Conservation (phyloP, 2,329 filamentous ascomycete species). For the Trichoderma sp. region DNA sequence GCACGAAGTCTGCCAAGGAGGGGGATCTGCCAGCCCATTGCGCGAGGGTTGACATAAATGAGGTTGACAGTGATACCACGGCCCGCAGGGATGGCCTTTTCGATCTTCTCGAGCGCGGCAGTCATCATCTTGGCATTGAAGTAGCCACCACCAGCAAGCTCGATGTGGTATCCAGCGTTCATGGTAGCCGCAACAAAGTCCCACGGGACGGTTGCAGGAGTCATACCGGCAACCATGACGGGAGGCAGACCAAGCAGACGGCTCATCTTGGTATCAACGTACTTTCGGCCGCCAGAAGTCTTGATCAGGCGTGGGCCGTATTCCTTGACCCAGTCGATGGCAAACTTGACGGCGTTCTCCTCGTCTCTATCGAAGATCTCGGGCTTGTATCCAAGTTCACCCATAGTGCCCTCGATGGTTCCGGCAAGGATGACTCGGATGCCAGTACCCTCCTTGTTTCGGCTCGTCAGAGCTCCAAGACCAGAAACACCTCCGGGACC, state of each 20-base stretch:
- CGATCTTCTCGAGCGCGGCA: slow-evolving; percentile 77
- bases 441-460: slow-evolving; percentile 98
- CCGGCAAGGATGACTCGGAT: slow-evolving; percentile 95
- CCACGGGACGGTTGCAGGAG: slow-evolving; percentile 82
- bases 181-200: slow-evolving; percentile 90
- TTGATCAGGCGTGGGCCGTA: slow-evolving; percentile 90
- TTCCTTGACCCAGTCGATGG: slow-evolving; percentile 96
- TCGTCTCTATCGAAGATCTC: slow-evolving; percentile 96
- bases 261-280: slow-evolving; percentile 96
- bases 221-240: slow-evolving; percentile 92
- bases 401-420: slow-evolving; percentile 83
- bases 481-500: slow-evolving; percentile 96
- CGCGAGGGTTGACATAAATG: slow-evolving; percentile 85
- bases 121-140: slow-evolving; percentile 82
- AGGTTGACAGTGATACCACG: slow-evolving; percentile 87
- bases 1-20: slow-evolving; percentile 74
- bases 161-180: slow-evolving; percentile 93
- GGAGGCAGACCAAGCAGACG: slow-evolving; percentile 80
- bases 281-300: slow-evolving; percentile 84
- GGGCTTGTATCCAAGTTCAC: slow-evolving; percentile 94
- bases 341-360: slow-evolving; percentile 90
- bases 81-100: slow-evolving; percentile 76
- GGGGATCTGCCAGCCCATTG: slow-evolving; percentile 91
- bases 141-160: slow-evolving; percentile 86
- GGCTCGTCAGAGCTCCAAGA: slow-evolving; percentile 91